These are phyloP conservation scores for Entomophthora muscae DNA, from an alignment of 371 early-diverging fungal species.

Conservation along the genomic window DNA sequence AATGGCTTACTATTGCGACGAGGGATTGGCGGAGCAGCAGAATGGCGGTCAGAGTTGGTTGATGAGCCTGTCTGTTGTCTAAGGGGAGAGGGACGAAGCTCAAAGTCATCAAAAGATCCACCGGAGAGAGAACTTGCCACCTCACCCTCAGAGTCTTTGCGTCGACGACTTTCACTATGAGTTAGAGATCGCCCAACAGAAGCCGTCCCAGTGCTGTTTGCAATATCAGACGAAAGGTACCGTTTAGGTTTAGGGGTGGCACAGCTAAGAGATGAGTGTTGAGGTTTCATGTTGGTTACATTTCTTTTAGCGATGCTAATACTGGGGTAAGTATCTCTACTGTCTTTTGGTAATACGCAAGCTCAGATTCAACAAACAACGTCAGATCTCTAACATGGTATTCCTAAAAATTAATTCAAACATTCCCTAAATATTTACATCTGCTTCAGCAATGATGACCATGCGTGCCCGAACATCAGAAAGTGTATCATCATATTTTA, in stretches of 20 bases:
- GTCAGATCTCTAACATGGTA: neutral
- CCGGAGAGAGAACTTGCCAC: neutral
- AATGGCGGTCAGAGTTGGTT: neutral
- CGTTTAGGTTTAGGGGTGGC: neutral
- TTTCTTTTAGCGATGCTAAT: constrained; percentile 1
- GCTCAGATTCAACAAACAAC: neutral
- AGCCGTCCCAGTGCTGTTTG: neutral
- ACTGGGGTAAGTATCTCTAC: constrained; percentile 3
- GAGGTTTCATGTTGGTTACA: no score
- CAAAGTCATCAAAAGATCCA: neutral
- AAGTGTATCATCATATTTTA: constrained; percentile 79
- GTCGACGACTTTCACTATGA: neutral
- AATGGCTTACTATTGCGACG: neutral
- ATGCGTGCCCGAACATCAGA: constrained; percentile 43
- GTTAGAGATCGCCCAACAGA: neutral
- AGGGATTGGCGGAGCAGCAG: constrained; percentile 3
- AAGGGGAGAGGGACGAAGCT: neutral
- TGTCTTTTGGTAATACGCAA: neutral
- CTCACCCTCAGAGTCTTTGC: neutral
- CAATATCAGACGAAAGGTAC: neutral
- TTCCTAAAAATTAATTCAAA: neutral
- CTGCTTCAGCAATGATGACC: constrained; percentile 42
- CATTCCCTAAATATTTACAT: constrained; percentile 22
- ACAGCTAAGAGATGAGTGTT: no score
- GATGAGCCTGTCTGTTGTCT: neutral